Evolutionary conservation across 2,329 filamentous ascomycete species (phyloP).

Genomic region (Calycina marina): DNA sequence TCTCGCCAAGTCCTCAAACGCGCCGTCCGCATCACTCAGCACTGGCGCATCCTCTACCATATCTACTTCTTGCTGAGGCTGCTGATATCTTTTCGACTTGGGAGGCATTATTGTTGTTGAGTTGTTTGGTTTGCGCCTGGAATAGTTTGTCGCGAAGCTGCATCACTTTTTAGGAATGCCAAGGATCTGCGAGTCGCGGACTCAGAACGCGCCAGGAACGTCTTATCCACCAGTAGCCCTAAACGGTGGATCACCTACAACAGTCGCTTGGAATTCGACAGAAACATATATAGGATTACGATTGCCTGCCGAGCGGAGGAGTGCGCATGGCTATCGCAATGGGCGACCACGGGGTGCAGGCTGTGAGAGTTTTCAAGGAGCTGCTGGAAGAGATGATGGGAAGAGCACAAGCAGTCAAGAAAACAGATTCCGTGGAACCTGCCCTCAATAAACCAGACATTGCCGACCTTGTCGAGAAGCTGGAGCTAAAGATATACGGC

Average conservation of each 20-base stretch:
- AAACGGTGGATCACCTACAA: too few relatives aligned
- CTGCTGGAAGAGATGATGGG: slow-evolving; percentile 43
- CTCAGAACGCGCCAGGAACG: too few relatives aligned
- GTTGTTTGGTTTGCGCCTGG: too few relatives aligned
- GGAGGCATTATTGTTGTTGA: slow-evolving; percentile 19
- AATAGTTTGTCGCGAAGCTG: too few relatives aligned
- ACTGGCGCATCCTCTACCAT: slow-evolving; percentile 49
- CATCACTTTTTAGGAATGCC: too few relatives aligned
- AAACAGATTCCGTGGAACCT: slow-evolving; percentile 51
- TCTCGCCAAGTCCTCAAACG: slow-evolving; percentile 64
- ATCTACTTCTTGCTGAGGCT: slow-evolving; percentile 23
- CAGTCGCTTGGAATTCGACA: too few relatives aligned
- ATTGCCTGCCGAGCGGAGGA: slow-evolving; percentile 1
- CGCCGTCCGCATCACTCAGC: slow-evolving; percentile 48
- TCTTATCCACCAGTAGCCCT: too few relatives aligned
- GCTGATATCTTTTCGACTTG: slow-evolving; percentile 16
- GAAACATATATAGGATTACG: too few relatives aligned
- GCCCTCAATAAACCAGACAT: slow-evolving; percentile 58
- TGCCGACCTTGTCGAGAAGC: slow-evolving; percentile 30
- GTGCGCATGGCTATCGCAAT: slow-evolving; percentile 21
- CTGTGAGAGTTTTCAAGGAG: slow-evolving; percentile 36
- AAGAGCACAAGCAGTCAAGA: slow-evolving; percentile 44
- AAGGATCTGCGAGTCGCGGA: too few relatives aligned
- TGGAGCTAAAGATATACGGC: slow-evolving; percentile 28
- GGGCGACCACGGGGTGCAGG: slow-evolving; percentile 37